These are phyloP conservation scores for Penicillium samsonianum DNA, from an alignment of 495 filamentous ascomycete genomes.

Conservation along the genomic window DNA sequence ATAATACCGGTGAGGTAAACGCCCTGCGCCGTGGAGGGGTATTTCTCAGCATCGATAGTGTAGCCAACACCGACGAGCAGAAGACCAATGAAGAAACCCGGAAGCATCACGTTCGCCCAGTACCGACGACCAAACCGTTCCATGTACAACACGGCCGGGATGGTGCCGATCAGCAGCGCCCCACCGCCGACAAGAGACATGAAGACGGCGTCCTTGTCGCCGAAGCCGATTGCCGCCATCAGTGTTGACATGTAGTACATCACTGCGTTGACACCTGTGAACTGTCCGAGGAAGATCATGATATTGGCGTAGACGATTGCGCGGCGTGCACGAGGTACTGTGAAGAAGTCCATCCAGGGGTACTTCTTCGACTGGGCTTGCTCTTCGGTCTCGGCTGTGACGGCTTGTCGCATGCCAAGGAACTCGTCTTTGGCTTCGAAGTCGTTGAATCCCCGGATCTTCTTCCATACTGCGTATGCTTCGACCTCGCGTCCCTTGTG, in stretches of 20 bases:
- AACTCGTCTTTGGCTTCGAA: constrained; percentile 58
- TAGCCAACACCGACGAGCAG: constrained; percentile 58
- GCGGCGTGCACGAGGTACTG: constrained; percentile 56
- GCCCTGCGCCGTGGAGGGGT: constrained; percentile 46
- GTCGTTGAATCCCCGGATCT: constrained; percentile 54
- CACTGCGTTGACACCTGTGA: constrained; percentile 62
- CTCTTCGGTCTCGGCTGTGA: constrained; percentile 46
- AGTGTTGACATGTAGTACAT: constrained; percentile 65
- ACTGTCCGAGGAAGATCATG: constrained; percentile 63
- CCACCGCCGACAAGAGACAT: constrained; percentile 66
- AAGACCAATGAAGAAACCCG: constrained; percentile 61
- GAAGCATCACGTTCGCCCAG: constrained; percentile 63
- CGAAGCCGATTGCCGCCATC: constrained; percentile 59
- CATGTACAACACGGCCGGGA: constrained; percentile 62
- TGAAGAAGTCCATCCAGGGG: constrained; percentile 65
- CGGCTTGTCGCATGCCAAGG: constrained; percentile 60
- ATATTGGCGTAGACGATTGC: constrained; percentile 62
- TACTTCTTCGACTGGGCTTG: constrained; percentile 44
- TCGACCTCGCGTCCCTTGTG: constrained; percentile 51
- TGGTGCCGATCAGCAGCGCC: constrained; percentile 56
- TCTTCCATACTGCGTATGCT: constrained; percentile 61
- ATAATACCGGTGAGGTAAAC: constrained; percentile 59
- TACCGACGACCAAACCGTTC: constrained; percentile 60
- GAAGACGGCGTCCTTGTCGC: constrained; percentile 51
- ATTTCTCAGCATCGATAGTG: constrained; percentile 39